These are phyloP conservation scores for Aureobasidium sp. DNA, from an alignment of 2,329 filamentous ascomycete genomes.

Conservation along the genomic window DNA sequence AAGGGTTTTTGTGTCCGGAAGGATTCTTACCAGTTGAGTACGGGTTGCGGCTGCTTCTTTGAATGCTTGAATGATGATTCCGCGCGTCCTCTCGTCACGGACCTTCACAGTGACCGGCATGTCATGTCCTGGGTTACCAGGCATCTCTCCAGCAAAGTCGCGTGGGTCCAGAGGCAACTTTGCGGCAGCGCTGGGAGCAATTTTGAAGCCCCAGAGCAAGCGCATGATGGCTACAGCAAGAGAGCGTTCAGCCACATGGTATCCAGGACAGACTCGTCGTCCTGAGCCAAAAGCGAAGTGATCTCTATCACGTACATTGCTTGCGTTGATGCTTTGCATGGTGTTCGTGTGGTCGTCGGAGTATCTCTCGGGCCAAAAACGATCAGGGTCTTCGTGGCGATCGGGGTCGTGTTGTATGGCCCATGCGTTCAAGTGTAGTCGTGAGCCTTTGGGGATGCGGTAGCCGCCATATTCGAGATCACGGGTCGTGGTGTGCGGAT, in stretches of 20 bases:
- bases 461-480: slow-evolving; percentile 30
- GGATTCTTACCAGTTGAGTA: background rate
- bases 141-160: background rate
- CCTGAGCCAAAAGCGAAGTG: slow-evolving; percentile 30
- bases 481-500: slow-evolving; percentile 26
- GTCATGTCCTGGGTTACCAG: background rate
- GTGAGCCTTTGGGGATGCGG: slow-evolving; percentile 28
- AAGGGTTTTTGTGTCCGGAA: background rate
- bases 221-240: slow-evolving; percentile 28
- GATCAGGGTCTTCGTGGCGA: slow-evolving; percentile 20
- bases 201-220: slow-evolving; percentile 28
- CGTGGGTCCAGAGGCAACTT: background rate
- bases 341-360: slow-evolving; percentile 18
- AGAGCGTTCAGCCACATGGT: slow-evolving; percentile 29
- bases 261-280: slow-evolving; percentile 27
- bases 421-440: slow-evolving; percentile 25
- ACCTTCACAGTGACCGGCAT: background rate
- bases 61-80: background rate
- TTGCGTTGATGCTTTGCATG: slow-evolving; percentile 24
- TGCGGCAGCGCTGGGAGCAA: slow-evolving; percentile 9
- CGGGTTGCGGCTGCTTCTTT: background rate
- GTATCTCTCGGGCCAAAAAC: slow-evolving; percentile 23
- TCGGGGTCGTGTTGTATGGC: slow-evolving; percentile 24
- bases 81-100: background rate
- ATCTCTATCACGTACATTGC: slow-evolving; percentile 25